Evolutionary conservation across 306 rosid species (phyloP), one percentile per base, ranked within the genome.

Genomic region (Castanea mollissima): DNA sequence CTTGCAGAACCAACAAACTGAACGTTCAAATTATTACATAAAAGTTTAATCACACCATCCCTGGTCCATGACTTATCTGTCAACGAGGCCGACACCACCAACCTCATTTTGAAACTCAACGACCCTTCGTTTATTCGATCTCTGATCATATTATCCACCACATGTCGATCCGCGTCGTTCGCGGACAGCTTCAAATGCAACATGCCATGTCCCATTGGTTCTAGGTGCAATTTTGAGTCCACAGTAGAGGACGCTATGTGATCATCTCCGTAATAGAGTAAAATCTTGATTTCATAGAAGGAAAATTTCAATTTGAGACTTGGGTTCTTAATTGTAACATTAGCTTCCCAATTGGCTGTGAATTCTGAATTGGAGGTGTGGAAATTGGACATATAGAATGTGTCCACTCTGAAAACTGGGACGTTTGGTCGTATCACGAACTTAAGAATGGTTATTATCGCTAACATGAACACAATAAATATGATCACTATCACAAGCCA

Each of bases 11-110:
- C 81, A 31, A 49, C 38, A 55, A 89, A 88, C n/a, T 19, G 62
- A 71, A 93, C 74, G 77, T 82, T 87, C 82, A 91, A 70, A 23
- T 77, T 78, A 2, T 49, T 55, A 56, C 96, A 93, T 52, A 65
- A 4, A 6, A 87, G 87, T 10, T 70, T 14, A 9, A 85, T 3
- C 16, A 12, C 2, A 2, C 63, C 21, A 1, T 5, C 56, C 32
- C 74, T 83, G 0, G 81, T 31, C 75, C 85, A 67, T 0, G 75
- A 9, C 2, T 27, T 27, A 4, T 83, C 16, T 20, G 20, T 83
- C 71, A 80, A 78, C 35, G 49, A 10, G 0, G 83, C 55, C 27
- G 29, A 12, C 27, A 85, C 60, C 19, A 68, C 3, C 20, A 92
- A 2, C 69, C 74, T 87, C 41, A 92, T 0, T 9, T 25, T 10